Evolutionary conservation across 2,329 filamentous ascomycete species (phyloP).

Genomic region (Verticillium nonalfalfae): DNA sequence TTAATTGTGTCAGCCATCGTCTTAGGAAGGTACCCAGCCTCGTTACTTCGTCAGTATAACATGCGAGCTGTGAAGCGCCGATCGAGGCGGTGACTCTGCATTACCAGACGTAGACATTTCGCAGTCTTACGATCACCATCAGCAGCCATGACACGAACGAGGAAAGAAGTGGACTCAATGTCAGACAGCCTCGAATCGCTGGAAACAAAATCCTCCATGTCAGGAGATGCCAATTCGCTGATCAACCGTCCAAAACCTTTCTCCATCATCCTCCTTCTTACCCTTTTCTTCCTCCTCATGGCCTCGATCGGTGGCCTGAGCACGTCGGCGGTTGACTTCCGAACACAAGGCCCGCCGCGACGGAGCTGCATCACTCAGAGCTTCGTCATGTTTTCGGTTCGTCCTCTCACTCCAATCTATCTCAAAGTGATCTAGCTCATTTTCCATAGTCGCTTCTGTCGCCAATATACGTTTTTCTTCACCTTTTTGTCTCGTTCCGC

Average conservation of each 20-base stretch:
- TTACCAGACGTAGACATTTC: background rate
- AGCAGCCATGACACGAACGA: background rate
- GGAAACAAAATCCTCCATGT: slow-evolving; percentile 11
- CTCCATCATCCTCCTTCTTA: slow-evolving; percentile 4
- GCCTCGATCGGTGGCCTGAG: slow-evolving; percentile 9
- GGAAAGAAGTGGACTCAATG: slow-evolving; percentile 1
- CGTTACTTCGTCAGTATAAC: background rate
- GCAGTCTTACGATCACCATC: background rate
- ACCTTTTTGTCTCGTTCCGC: slow-evolving; percentile 18
- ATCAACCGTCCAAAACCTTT: slow-evolving; percentile 9
- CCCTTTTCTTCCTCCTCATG: slow-evolving; percentile 8
- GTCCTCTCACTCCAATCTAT: background rate
- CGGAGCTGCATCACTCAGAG: slow-evolving; percentile 11
- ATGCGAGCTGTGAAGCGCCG: background rate
- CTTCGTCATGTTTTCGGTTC: slow-evolving; percentile 11
- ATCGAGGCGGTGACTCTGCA: background rate
- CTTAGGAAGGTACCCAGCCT: background rate
- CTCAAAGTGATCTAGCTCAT: background rate
- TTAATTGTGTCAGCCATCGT: background rate
- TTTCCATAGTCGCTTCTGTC: slow-evolving; percentile 18
- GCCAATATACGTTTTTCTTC: slow-evolving; percentile 21
- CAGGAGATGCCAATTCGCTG: slow-evolving; percentile 9
- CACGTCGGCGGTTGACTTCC: slow-evolving; percentile 10
- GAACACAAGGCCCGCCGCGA: slow-evolving; percentile 3
- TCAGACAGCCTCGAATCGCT: slow-evolving; percentile 8